phyloP scores from a whole-genome alignment of 2,329 filamentous ascomycete genomes.

The Xylaria sp. region DNA sequence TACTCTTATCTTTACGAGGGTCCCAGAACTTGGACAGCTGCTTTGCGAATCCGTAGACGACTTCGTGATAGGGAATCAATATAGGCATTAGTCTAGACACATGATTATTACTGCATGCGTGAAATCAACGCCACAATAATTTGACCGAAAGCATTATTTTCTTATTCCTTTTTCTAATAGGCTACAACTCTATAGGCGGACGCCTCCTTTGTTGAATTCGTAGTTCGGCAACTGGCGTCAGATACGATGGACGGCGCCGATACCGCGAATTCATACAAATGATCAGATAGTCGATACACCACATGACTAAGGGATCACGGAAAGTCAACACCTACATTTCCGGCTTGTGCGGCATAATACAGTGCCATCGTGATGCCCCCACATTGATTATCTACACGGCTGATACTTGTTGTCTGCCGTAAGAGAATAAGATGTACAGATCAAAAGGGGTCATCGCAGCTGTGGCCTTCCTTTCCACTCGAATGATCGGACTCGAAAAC shows the following conservation, averaged over 20 bases:
- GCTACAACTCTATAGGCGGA: neutral
- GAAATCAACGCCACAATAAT: neutral
- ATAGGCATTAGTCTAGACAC: constrained; percentile 12
- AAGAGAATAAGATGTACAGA: neutral
- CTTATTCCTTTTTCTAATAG: neutral
- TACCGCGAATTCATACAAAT: neutral
- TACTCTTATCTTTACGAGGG: neutral
- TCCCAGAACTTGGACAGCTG: neutral
- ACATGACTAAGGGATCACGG: constrained; percentile 1
- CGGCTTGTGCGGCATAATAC: neutral
- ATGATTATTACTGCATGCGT: constrained; percentile 9
- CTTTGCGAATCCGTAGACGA: neutral
- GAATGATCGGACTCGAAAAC: neutral
- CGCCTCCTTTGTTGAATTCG: neutral
- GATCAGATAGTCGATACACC: constrained; percentile 7
- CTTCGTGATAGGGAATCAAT: constrained; percentile 2
- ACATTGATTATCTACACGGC: neutral
- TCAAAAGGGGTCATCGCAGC: too few species aligned
- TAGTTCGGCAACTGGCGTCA: neutral
- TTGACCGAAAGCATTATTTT: neutral
- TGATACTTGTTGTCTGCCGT: constrained; percentile 7
- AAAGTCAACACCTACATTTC: constrained; percentile 6
- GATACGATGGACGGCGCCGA: neutral
- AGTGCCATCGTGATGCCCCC: neutral
- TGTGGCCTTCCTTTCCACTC: neutral